phyloP scores from a whole-genome alignment of 192 early-diverging fungal species.

The Phlyctochytrium bullatum region DNA sequence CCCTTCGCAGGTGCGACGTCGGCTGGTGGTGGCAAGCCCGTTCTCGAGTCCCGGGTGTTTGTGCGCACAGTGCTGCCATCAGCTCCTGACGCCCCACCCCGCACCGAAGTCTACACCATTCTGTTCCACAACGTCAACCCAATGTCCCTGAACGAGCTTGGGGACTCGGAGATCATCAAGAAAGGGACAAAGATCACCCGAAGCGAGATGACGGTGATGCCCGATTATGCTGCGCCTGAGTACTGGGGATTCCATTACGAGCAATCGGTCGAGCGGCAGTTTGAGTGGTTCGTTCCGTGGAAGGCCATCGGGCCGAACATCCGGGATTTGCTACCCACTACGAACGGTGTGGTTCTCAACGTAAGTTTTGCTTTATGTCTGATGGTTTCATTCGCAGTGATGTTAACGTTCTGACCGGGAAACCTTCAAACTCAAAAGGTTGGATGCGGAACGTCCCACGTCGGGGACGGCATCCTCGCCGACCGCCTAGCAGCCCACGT shows the following conservation, averaged over 20 bases:
- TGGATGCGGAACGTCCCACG: conserved; percentile 20
- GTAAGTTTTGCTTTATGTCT: too few species aligned
- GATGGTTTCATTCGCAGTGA: too few species aligned
- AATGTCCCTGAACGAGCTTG: conserved; percentile 1
- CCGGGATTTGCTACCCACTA: conserved; percentile 1
- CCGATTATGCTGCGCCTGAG: background rate
- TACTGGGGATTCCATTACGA: conserved; percentile 25
- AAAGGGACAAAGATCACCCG: conserved; percentile 7
- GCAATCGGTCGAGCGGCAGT: conserved; percentile 6
- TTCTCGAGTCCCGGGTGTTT: conserved; percentile 9
- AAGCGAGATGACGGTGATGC: conserved; percentile 20
- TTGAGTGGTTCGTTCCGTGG: conserved; percentile 26
- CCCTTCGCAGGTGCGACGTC: conserved; percentile 7
- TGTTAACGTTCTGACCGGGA: too few species aligned
- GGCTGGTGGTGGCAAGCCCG: background rate
- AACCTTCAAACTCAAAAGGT: conserved; percentile 18
- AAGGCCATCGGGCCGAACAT: conserved; percentile 3
- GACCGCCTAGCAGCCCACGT: conserved; percentile 12
- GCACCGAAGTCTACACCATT: conserved; percentile 17
- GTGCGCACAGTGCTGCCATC: background rate
- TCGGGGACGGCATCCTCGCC: conserved; percentile 21
- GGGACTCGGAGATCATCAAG: background rate
- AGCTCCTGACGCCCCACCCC: conserved; percentile 2
- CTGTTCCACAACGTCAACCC: conserved; percentile 4
- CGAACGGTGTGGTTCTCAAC: too few species aligned